A percentile compares a stretch with the other conserved stretches of the same genome.
phyloP scores from a whole-genome alignment of 2,329 filamentous ascomycete genomes.

The Aspergillus glaucus region DNA sequence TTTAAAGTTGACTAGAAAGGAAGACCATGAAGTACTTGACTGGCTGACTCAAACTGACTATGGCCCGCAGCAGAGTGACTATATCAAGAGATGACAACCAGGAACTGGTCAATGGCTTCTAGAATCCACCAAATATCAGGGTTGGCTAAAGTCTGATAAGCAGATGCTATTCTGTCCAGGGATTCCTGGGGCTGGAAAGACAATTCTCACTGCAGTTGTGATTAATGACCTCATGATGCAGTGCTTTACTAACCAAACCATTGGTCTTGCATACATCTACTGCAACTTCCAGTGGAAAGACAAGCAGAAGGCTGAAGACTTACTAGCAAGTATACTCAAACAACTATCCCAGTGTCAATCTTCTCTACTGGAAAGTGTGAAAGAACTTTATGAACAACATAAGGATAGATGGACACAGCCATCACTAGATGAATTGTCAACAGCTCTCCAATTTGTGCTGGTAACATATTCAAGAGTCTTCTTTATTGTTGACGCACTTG shows the following conservation, averaged over 20 bases:
- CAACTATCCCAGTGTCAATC: neutral
- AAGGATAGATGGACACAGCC: constrained; percentile 4
- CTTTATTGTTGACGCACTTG: constrained; percentile 16
- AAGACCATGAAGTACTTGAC: neutral
- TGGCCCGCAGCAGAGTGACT: neutral
- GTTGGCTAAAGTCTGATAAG: constrained; percentile 6
- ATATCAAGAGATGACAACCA: constrained; percentile 1
- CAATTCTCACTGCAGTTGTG: no score
- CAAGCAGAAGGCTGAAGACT: neutral
- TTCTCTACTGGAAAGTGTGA: neutral
- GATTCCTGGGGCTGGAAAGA: constrained; percentile 8
- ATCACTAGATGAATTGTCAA: constrained; percentile 7
- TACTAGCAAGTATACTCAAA: neutral
- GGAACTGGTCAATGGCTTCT: constrained; percentile 13
- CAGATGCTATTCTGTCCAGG: constrained; percentile 37
- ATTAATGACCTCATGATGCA: no score
- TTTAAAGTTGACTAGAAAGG: no score
- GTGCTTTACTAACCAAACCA: no score
- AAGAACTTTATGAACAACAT: constrained; percentile 9
- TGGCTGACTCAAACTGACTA: neutral
- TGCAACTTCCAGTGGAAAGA: neutral
- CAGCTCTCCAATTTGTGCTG: neutral
- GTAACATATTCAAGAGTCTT: constrained; percentile 5
- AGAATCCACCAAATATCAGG: constrained; percentile 5
- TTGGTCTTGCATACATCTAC: neutral